Conservation (phyloP, 805 yeast genomes). For the Brettanomyces nanus region DNA sequence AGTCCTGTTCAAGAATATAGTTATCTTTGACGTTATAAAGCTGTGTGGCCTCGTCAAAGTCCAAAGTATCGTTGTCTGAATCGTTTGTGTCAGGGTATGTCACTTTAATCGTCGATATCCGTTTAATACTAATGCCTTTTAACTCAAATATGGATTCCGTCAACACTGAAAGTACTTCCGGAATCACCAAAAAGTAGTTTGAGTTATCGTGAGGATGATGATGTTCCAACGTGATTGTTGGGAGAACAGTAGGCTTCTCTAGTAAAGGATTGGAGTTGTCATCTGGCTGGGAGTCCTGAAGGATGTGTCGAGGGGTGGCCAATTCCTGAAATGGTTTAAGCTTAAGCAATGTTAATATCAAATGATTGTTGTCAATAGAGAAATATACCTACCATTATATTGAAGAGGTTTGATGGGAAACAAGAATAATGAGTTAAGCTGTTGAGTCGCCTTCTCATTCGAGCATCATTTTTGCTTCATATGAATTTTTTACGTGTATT, state of each 20-base stretch:
- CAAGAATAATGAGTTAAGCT: neutral
- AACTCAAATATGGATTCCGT: conserved; percentile 12
- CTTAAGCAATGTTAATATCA: conserved; percentile 15
- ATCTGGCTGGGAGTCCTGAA: conserved; percentile 29
- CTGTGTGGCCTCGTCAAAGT: conserved; percentile 42
- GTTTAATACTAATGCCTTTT: conserved; percentile 4
- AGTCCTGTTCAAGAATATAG: conserved; percentile 5
- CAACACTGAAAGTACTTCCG: conserved; percentile 21
- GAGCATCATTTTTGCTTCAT: no score
- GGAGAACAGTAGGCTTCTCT: conserved; percentile 18
- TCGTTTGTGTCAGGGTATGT: conserved; percentile 7
- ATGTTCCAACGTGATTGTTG: conserved; percentile 21
- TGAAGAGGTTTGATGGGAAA: neutral
- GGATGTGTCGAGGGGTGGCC: conserved; percentile 38
- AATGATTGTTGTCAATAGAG: neutral
- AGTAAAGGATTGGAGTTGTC: conserved; percentile 9
- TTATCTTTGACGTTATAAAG: conserved; percentile 25
- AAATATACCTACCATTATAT: neutral
- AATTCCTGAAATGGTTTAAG: conserved; percentile 41
- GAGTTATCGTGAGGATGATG: conserved; percentile 8
- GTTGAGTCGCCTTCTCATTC: no score
- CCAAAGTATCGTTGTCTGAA: conserved; percentile 7
- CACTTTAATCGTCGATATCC: conserved; percentile 11
- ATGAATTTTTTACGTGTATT: no score
- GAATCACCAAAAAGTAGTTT: conserved; percentile 25